Conservation (phyloP, 176 grass and related monocot species). For the Saccharum spontaneum region DNA sequence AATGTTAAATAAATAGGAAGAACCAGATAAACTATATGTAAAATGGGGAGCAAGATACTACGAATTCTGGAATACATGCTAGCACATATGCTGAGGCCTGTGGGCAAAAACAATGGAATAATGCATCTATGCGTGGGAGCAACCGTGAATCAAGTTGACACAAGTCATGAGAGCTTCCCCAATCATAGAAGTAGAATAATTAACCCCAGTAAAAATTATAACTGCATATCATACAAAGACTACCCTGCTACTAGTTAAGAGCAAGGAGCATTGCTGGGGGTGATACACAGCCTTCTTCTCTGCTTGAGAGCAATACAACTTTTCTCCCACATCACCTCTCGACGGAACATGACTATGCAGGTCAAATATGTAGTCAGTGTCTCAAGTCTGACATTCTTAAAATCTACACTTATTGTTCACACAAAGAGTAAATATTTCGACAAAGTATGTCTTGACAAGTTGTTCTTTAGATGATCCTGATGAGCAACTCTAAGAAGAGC, state of each 20-base stretch:
- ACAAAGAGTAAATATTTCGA: background rate
- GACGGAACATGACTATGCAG: background rate
- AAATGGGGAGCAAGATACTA: background rate
- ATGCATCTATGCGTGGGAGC: background rate
- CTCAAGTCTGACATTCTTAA: background rate
- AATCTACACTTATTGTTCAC: background rate
- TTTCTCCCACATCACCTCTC: background rate
- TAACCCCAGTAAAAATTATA: background rate
- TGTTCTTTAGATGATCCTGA: background rate
- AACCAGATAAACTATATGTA: background rate
- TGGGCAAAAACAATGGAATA: background rate
- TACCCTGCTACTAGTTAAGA: background rate
- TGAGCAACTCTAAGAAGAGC: background rate
- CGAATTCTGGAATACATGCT: background rate
- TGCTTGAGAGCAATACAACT: background rate
- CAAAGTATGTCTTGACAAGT: background rate
- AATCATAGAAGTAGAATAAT: background rate
- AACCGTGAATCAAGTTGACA: background rate
- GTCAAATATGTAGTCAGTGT: background rate
- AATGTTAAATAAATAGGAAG: background rate
- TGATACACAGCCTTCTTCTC: background rate
- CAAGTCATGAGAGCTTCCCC: background rate
- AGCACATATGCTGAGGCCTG: background rate
- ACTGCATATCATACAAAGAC: background rate
- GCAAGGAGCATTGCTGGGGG: background rate